Conservation (phyloP, 306 rosid genomes). For the Trichosanthes truncata region DNA sequence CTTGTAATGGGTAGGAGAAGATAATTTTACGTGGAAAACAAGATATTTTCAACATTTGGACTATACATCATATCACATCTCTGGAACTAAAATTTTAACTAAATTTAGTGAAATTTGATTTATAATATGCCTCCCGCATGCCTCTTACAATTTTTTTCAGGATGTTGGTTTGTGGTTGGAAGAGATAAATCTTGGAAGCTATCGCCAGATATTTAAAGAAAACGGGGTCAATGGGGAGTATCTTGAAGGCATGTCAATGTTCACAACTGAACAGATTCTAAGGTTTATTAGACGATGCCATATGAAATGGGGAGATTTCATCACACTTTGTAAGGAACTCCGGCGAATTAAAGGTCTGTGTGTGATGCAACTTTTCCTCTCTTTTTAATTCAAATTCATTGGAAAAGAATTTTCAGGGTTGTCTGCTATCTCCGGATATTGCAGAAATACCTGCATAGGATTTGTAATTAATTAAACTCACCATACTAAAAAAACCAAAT, state of each 20-base stretch:
- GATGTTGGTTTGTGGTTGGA: conserved; percentile 99
- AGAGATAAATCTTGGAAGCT: conserved; percentile 83
- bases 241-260: conserved; percentile 98
- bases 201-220: conserved; percentile 83
- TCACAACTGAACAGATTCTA: conserved; percentile 96
- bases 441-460: not conserved
- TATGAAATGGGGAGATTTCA: conserved; percentile 99
- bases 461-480: not conserved
- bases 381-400: not conserved
- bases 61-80: not conserved
- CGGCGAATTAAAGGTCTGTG: conserved; percentile 90
- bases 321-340: conserved; percentile 90
- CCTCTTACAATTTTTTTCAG: conserved; percentile 25
- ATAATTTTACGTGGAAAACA: not conserved
- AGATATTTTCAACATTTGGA: not conserved
- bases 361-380: not conserved
- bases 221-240: conserved; percentile 97
- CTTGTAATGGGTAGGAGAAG: not conserved
- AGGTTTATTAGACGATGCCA: conserved; percentile 97
- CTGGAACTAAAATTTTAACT: not conserved
- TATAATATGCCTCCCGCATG: not conserved
- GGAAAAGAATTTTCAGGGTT: not conserved
- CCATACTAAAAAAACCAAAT: not conserved
- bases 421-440: not conserved
- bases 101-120: not conserved